Percentiles rank a stretch among this genome's conserved stretches.
phyloP scores from a whole-genome alignment of 441 rosid species.

The Daphne laureola region DNA sequence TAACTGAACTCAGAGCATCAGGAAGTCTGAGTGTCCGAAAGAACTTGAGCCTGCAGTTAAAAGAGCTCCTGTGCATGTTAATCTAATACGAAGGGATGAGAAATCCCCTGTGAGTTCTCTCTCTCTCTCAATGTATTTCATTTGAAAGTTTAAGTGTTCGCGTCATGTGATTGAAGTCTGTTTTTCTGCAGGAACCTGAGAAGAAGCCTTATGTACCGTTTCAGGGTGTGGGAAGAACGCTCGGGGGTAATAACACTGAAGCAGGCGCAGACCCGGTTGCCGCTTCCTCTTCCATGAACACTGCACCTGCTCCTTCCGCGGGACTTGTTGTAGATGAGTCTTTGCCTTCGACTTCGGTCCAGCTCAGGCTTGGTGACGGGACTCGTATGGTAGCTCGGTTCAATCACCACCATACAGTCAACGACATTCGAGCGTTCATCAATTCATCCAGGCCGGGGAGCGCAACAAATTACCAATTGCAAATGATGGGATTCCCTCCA shows the following conservation, averaged over 20 bases:
- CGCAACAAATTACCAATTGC: conserved; percentile 61
- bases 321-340: conserved; percentile 50
- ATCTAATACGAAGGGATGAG: conserved; percentile 71
- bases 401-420: conserved; percentile 64
- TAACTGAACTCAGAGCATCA: conserved; percentile 54
- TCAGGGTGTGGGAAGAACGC: conserved; percentile 88
- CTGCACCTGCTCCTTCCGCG: conserved; percentile 26
- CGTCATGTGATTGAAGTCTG: neutral
- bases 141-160: no score
- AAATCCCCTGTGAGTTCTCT: conserved; percentile 59
- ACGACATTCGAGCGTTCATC: conserved; percentile 54
- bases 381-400: conserved; percentile 60
- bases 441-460: conserved; percentile 64
- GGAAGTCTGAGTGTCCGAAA: conserved; percentile 89
- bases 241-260: conserved; percentile 48
- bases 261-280: conserved; percentile 28
- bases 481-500: conserved; percentile 92
- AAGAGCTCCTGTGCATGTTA: conserved; percentile 77
- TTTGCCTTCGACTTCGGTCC: conserved; percentile 71
- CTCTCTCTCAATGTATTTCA: neutral
- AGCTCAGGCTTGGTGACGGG: conserved; percentile 84
- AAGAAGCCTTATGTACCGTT: conserved; percentile 55
- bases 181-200: conserved; percentile 55
- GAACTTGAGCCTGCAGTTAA: conserved; percentile 87
- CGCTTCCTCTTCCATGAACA: conserved; percentile 22